Conservation (phyloP, 2,329 filamentous ascomycete species). For the Didymella pomorum region DNA sequence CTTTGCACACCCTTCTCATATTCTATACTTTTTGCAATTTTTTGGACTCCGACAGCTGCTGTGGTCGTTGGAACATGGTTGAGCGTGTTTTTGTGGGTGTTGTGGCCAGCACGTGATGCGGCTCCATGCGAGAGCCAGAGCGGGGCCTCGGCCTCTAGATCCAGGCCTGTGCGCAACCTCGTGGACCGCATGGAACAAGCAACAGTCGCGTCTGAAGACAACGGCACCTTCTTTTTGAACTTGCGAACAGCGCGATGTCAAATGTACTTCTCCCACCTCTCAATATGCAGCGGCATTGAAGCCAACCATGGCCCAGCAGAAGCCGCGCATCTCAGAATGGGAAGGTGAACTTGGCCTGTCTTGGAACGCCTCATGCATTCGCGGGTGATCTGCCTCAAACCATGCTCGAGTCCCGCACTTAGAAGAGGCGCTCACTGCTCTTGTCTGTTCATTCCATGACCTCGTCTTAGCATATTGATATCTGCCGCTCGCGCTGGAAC, state of each 20-base stretch:
- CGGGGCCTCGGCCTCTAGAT: not conserved
- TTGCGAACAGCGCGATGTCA: not conserved
- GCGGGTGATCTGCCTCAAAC: conserved; percentile 23
- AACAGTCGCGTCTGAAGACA: conserved; percentile 2
- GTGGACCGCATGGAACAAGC: conserved; percentile 1
- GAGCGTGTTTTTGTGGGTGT: not conserved
- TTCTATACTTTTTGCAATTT: conserved; percentile 30
- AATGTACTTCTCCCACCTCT: not conserved
- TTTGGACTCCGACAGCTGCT: not conserved
- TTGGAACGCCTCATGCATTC: conserved; percentile 23
- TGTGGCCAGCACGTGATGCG: not conserved
- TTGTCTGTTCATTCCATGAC: conserved; percentile 16
- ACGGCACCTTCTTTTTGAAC: conserved; percentile 6
- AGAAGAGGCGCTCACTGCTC: conserved; percentile 9
- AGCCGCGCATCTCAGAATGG: conserved; percentile 7
- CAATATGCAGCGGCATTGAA: conserved; percentile 5
- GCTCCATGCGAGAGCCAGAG: not conserved
- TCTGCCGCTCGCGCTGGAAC: conserved; percentile 20
- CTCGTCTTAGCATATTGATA: conserved; percentile 20
- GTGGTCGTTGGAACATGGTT: conserved; percentile 11
- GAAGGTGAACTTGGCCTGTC: conserved; percentile 27
- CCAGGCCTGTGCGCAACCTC: not conserved
- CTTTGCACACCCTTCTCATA: too few relatives aligned
- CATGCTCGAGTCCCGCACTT: conserved; percentile 17
- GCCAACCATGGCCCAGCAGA: conserved; percentile 6